Conservation (phyloP, 2,329 filamentous ascomycete species). For the Chrysosporium keratinophilum region DNA sequence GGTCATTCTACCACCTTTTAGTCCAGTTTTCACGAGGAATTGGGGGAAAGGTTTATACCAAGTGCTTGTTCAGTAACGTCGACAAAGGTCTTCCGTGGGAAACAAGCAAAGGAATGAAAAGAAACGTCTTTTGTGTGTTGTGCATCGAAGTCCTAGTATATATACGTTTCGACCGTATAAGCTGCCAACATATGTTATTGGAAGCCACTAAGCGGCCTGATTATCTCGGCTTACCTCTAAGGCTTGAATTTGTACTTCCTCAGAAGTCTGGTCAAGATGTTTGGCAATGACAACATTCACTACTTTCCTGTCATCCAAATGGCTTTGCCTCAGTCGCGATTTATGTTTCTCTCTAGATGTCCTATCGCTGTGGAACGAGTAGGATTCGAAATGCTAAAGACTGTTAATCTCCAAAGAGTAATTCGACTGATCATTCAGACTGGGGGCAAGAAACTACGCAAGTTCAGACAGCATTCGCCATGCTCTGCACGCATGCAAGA, state of each 20-base stretch:
- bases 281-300: slow-evolving; percentile 75
- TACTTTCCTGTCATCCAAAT: slow-evolving; percentile 47
- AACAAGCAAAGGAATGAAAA: slow-evolving; percentile 63
- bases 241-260: slow-evolving; percentile 71
- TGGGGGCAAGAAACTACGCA: background rate
- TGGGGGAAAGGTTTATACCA: slow-evolving; percentile 24
- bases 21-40: background rate
- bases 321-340: slow-evolving; percentile 22
- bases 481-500: background rate
- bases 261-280: slow-evolving; percentile 63
- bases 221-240: slow-evolving; percentile 40
- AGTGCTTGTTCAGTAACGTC: slow-evolving; percentile 31
- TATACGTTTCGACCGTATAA: slow-evolving; percentile 69
- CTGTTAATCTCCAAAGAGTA: background rate
- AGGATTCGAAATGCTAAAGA: slow-evolving; percentile 12
- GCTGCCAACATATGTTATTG: slow-evolving; percentile 42
- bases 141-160: slow-evolving; percentile 66
- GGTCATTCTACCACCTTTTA: slow-evolving; percentile 50
- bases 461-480: background rate
- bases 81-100: slow-evolving; percentile 26
- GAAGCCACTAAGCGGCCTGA: slow-evolving; percentile 13
- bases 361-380: slow-evolving; percentile 17
- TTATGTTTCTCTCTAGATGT: slow-evolving; percentile 18
- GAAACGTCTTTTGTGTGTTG: slow-evolving; percentile 62
- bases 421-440: background rate